A percentile compares a stretch with the other conserved stretches of the same genome.
These are phyloP conservation scores for Neofusicoccum sp. DNA, from an alignment of 2,329 filamentous ascomycete species.

Conservation along the genomic window DNA sequence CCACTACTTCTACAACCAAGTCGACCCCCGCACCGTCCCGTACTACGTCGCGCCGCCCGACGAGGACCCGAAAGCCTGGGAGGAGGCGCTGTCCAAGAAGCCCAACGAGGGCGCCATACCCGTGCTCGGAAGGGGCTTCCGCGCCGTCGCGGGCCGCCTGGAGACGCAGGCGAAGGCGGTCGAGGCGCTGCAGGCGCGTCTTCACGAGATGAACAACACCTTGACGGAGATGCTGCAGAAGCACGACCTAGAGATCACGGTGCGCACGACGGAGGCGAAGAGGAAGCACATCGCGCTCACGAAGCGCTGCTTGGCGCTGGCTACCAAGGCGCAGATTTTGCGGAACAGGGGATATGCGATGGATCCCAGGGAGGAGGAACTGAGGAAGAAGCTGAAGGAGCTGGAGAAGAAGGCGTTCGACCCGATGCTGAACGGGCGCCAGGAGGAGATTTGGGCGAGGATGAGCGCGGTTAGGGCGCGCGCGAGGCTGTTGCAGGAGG, in stretches of 20 bases:
- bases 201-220: conserved; percentile 77
- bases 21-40: conserved; percentile 70
- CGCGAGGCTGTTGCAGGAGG: conserved; percentile 68
- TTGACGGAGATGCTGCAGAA: conserved; percentile 70
- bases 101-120: conserved; percentile 74
- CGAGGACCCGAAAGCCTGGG: conserved; percentile 78
- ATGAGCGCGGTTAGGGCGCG: conserved; percentile 73
- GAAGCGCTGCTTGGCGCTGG: conserved; percentile 70
- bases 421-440: conserved; percentile 69
- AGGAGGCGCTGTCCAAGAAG: conserved; percentile 77
- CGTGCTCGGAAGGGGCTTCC: conserved; percentile 72
- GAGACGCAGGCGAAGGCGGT: conserved; percentile 70
- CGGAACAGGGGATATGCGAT: conserved; percentile 79
- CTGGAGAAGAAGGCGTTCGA: conserved; percentile 71
- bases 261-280: conserved; percentile 69
- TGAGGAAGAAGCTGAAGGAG: conserved; percentile 67
- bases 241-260: conserved; percentile 74
- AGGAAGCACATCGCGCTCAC: conserved; percentile 71
- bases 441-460: conserved; percentile 83
- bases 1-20: conserved; percentile 84
- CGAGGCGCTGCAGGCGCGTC: conserved; percentile 64
- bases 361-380: conserved; percentile 73
- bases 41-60: conserved; percentile 69
- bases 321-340: conserved; percentile 76
- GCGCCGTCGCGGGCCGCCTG: conserved; percentile 68